Evolutionary conservation across 345 rosid genomes (phyloP), one percentile per base, ranked within the genome.

Genomic region (Mangifera indica): DNA sequence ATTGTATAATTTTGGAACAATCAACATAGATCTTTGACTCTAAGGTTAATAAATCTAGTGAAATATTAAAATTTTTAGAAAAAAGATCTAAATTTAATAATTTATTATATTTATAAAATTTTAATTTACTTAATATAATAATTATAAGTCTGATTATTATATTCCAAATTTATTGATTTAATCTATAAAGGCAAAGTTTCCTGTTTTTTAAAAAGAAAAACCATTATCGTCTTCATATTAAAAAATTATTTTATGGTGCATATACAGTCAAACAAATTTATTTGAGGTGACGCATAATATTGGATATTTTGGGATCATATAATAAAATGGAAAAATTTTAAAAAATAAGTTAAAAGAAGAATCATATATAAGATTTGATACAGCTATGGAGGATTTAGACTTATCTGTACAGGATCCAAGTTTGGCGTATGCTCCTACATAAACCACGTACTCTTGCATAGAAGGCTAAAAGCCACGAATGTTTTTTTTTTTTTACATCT

Each of bases 251-350:
- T 29, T 29, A 29, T 29, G 32, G 32, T 29, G 32, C 32, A 29
- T 29, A 29, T 29, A 29, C 2, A 29, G 32, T 24, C 63, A 42
- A 42, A 25, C 37, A 22, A n/a, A 29, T 67, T 29, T 26, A 10
- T 52, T 52, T 67, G 20, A 5, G 49, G 59, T 24, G 54, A 56
- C 9, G 40, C 12, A 25, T 1, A 69, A 21, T 0, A 18, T 2
- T 53, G 37, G 61, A 68, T 68, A 68, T 37, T 68, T 51, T 68
- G 29, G 32, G 71, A 34, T 26, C 26, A 53, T 67, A 56, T 26
- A 67, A 17, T 11, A 17, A 10, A 6, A 24, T 22, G n/a, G 20
- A 15, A 22, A 4, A 20, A 37, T 11, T 17, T 1, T 46, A 2
- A 46, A 46, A 2, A 45, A 12, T 20, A 3, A 24, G 45, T 63